Evolutionary conservation across 768 basidiomycete genomes (phyloP).

Genomic region (Cubamyces lactineus): DNA sequence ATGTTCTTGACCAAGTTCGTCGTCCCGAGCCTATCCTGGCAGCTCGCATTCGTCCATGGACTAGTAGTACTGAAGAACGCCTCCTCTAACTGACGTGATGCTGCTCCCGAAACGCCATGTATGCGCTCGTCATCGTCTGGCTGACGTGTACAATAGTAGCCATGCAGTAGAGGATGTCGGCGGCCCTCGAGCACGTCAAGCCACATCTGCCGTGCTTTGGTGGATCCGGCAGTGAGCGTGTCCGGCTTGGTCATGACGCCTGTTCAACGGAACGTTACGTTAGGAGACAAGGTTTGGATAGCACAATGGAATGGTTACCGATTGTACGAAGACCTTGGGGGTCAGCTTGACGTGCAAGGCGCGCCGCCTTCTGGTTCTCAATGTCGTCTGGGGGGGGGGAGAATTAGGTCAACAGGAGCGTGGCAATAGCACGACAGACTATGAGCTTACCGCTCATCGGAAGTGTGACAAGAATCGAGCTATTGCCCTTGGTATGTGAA

Average conservation of each 20-base stretch:
- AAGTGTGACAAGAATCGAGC: conserved; percentile 58
- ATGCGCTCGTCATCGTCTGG: conserved; percentile 61
- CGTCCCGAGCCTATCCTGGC: conserved; percentile 59
- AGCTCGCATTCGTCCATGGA: conserved; percentile 54
- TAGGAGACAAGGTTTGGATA: too few species aligned
- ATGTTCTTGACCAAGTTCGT: conserved; percentile 54
- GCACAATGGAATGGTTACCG: conserved; percentile 43
- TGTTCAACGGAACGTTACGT: conserved; percentile 28
- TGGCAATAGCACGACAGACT: conserved; percentile 42
- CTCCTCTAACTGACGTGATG: conserved; percentile 42
- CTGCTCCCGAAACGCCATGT: conserved; percentile 40
- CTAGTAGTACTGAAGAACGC: conserved; percentile 50
- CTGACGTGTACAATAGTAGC: conserved; percentile 68
- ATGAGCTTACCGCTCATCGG: conserved; percentile 19
- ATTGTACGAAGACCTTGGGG: conserved; percentile 67
- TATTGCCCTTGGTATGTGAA: too few species aligned
- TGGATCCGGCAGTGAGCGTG: conserved; percentile 48
- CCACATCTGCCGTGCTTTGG: conserved; percentile 49
- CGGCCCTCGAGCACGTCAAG: conserved; percentile 54
- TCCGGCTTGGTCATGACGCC: conserved; percentile 78
- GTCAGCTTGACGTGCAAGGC: conserved; percentile 60
- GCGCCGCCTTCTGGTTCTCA: conserved; percentile 75
- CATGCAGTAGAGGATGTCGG: conserved; percentile 45
- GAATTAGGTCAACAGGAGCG: too few species aligned
- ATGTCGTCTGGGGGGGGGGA: conserved; percentile 58